Evolutionary conservation across 2,329 filamentous ascomycete genomes (phyloP).

Genomic region (Beauveria sp.): DNA sequence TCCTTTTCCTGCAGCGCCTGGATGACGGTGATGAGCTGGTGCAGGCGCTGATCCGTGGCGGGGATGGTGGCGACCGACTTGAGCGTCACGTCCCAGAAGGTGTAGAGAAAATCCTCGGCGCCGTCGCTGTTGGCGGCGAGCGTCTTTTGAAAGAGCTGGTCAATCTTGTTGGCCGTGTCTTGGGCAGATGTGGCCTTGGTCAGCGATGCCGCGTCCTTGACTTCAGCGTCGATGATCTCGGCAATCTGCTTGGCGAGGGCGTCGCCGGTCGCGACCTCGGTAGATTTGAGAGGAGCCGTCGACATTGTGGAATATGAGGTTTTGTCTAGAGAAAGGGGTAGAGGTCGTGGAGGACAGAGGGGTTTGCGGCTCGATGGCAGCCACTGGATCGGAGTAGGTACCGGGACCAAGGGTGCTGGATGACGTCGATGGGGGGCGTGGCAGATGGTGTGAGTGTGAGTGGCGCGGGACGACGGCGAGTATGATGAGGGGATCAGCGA

Average conservation of each 20-base stretch:
- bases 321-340: not conserved
- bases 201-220: conserved; percentile 14
- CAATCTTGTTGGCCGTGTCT: conserved; percentile 18
- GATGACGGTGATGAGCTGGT: conserved; percentile 19
- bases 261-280: conserved; percentile 6
- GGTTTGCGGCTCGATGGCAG: not conserved
- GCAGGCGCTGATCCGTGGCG: conserved; percentile 19
- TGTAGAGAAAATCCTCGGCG: conserved; percentile 21
- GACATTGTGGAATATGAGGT: not conserved
- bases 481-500: not conserved
- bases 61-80: conserved; percentile 20
- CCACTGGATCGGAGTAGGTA: not conserved
- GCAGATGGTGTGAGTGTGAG: not conserved
- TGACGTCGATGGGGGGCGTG: conserved; percentile 1
- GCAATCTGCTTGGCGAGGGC: conserved; percentile 14
- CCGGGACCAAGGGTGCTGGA: not conserved
- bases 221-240: conserved; percentile 18
- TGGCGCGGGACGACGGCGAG: not conserved
- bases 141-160: conserved; percentile 17
- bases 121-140: conserved; percentile 14
- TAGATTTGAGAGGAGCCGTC: conserved; percentile 5
- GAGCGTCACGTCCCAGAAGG: conserved; percentile 22
- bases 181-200: conserved; percentile 13
- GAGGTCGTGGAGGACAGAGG: not conserved
- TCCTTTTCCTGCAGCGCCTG: conserved; percentile 18